Evolutionary conservation across 2,329 filamentous ascomycete genomes (phyloP), one percentile per base, ranked within the genome.

Genomic region (Penicillium freii): DNA sequence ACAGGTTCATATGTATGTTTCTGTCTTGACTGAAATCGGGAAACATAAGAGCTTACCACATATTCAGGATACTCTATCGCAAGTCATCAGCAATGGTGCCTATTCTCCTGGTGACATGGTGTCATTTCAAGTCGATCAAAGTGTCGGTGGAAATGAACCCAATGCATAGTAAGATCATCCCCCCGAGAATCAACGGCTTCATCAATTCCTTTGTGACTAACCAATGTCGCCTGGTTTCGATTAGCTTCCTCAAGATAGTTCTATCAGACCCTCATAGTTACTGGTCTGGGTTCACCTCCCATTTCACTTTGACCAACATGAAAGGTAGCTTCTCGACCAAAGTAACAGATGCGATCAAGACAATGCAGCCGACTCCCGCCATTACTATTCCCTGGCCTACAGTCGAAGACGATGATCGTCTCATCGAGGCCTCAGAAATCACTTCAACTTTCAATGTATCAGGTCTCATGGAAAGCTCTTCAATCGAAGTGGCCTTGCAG

Each of bases 241-340:
- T 45, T 62, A 85, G 82, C 71, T 87, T 85, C 70, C 70, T 86
- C 17, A 81, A 82, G 61, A 85, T 89, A 71, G 74, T 83, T 56
- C 82, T 84, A 17, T 78, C 78, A 7, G 80, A 79, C 5, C 77
- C 78, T 19, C 78, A 79, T n/a, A 81, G 81, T 33, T 19, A 56
- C 6, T 57, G 60, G 54, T 81, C 79, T 4, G 75, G 85, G 21
- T 82, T 80, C 55, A 85, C 83, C 66, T 88, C 81, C 69, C 85
- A 86, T 60, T 90, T 90, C 73, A 81, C 82, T n/a, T 75, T 89
- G 51, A 78, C 77, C 11, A 81, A 80, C 63, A 88, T 89, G 86
- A 86, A 81, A 2, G 86, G 86, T 38, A 74, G 74, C 5, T 87
- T 87, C 65, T 73, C 80, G 1, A 58, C 77, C 1, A 67, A 66